Percentiles rank a stretch among this genome's conserved stretches.
These are phyloP conservation scores for Selaginella tamariscina DNA, from an alignment of 75 land plant species.

Conservation along the genomic window DNA sequence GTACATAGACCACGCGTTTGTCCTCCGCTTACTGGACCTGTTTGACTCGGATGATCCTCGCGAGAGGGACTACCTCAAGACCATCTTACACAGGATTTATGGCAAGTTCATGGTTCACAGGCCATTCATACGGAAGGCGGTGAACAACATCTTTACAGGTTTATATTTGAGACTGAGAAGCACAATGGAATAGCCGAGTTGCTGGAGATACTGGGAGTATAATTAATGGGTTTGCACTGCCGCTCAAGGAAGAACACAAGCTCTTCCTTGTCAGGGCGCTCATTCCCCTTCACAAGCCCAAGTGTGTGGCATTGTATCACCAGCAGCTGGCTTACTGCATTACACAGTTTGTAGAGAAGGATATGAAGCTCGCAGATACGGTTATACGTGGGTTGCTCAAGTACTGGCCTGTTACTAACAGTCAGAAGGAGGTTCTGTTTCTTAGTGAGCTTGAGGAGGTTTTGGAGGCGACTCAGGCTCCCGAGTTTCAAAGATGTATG, in stretches of 20 bases:
- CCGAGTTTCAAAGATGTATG: conserved; percentile 46
- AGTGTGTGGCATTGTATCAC: conserved; percentile 36
- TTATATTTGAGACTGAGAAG: conserved; percentile 46
- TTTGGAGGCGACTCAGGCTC: conserved; percentile 35
- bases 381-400: conserved; percentile 46
- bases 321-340: conserved; percentile 47
- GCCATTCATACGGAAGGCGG: conserved; percentile 43
- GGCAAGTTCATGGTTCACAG: conserved; percentile 66
- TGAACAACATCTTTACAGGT: conserved; percentile 49
- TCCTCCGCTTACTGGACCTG: conserved; percentile 39
- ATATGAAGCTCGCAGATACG: conserved; percentile 39
- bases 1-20: conserved; percentile 42
- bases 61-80: conserved; percentile 53
- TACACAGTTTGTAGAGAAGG: conserved; percentile 53
- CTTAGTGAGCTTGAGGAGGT: conserved; percentile 52
- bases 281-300: conserved; percentile 53
- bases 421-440: conserved; percentile 58
- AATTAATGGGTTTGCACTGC: conserved; percentile 52
- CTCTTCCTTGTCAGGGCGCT: conserved; percentile 43
- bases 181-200: conserved; percentile 57
- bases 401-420: conserved; percentile 59
- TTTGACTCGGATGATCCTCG: conserved; percentile 61
- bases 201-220: conserved; percentile 49
- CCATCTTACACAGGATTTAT: conserved; percentile 47
- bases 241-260: conserved; percentile 58